Base-by-base conservation (phyloP, 2,329 filamentous ascomycete species). In the Incumbomyces lentus region DNA sequence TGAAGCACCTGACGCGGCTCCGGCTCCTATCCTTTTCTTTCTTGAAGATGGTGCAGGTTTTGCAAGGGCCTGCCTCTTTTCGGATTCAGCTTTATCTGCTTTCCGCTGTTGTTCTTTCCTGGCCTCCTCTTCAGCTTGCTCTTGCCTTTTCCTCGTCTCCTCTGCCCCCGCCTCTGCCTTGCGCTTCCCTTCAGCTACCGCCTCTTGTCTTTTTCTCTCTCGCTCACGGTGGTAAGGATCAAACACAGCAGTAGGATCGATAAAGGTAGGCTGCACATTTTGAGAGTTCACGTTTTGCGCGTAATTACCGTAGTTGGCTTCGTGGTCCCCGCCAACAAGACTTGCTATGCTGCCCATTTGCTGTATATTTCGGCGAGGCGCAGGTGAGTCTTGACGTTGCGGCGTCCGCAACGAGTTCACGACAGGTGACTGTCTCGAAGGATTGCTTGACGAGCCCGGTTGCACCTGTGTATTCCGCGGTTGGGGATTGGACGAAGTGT, bases 161-260 rank as follows among this genome's bases (percentile, higher is more conserved):
- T 45, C 47, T 41, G 49, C 46, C 1, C 36, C 45, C n/a, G 17
- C 48, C 18, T 47, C 52, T 18, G 40, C 44, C 40, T 47, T 42
- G 10, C 36, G 35, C 34, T 46, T 46, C 6, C 41, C 54, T 19
- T 65, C 59, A 38, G 62, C 59, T 46, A 65, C 63, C n/a, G 56
- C 63, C 50, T 63, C 62, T 36, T 60, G 58, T n/a, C 58, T 58
- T 13, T 58, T 58, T 53, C 68, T 65, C 32, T 70, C 61, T 49
- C 71, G 65, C 41, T 71, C 66, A 49, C 72, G 68, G 2, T 68
- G 68, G 59, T 69, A 74, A 2, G 71, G 71, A 48, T 76, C 71
- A 49, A 76, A 76, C 2, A 76, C 70, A 39, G 72, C 69, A 38
- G 64, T 72, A 2, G 74, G 73, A 56, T 76, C 70, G 16, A 76